phyloP scores from a whole-genome alignment of 2,329 filamentous ascomycete species.

The Penicillium sp. region DNA sequence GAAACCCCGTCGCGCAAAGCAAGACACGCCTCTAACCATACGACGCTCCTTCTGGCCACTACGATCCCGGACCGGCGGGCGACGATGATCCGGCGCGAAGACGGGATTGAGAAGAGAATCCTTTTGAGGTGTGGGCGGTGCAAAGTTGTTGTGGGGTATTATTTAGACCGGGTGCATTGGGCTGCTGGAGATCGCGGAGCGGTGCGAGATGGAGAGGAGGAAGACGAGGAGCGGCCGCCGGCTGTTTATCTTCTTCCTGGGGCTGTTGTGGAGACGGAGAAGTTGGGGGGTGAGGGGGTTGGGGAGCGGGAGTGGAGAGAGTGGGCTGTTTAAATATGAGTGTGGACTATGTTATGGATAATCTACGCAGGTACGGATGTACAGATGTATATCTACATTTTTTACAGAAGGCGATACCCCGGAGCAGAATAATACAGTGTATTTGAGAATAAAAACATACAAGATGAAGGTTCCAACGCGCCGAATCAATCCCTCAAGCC shows the following conservation, averaged over 20 bases:
- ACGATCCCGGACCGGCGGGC: conserved; percentile 42
- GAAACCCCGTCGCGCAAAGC: conserved; percentile 2
- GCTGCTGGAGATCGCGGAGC: conserved; percentile 1
- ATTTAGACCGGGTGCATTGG: conserved; percentile 48
- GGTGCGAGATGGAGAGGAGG: conserved; percentile 11
- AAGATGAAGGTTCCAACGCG: conserved; percentile 7
- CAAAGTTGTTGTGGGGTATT: conserved; percentile 54
- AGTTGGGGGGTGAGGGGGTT: conserved; percentile 41
- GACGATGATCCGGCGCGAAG: conserved; percentile 47
- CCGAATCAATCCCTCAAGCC: conserved; percentile 5
- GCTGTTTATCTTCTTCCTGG: conserved; percentile 55
- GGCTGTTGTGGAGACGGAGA: conserved; percentile 50
- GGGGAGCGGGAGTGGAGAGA: conserved; percentile 31
- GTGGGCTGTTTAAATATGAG: conserved; percentile 15
- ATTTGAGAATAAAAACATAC: conserved; percentile 9
- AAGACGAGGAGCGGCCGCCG: conserved; percentile 29
- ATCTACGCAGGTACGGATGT: neutral
- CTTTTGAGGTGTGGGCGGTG: conserved; percentile 54
- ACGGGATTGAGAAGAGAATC: conserved; percentile 60
- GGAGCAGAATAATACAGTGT: conserved; percentile 4
- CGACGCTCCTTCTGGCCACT: conserved; percentile 47
- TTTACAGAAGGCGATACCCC: neutral
- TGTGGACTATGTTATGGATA: neutral
- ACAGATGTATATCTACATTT: neutral
- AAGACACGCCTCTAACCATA: conserved; percentile 21